Percentiles rank a stretch among this genome's conserved stretches.
These are phyloP conservation scores for Silene conica DNA, from an alignment of 148 eudicot species.

Conservation along the genomic window DNA sequence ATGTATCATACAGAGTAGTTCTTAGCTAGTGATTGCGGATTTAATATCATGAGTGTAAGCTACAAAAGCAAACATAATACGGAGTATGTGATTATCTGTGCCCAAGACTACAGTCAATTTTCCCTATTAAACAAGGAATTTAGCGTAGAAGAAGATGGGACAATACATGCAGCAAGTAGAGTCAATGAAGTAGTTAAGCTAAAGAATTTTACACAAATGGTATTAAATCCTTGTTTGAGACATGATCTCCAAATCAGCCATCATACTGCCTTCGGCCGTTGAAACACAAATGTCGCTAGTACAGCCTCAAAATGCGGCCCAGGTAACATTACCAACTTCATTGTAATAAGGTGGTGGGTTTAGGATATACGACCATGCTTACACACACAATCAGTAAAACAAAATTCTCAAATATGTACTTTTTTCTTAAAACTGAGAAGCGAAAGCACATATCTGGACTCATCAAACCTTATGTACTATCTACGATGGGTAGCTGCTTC, in stretches of 20 bases:
- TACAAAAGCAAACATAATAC: neutral
- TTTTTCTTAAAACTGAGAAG: neutral
- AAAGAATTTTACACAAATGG: neutral
- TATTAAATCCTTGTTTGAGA: no score
- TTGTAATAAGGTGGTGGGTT: neutral
- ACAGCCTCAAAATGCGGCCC: neutral
- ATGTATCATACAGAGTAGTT: neutral
- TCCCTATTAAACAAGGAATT: neutral
- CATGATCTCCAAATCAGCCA: no score
- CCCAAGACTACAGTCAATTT: neutral
- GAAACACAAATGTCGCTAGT: neutral
- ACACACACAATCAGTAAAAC: neutral
- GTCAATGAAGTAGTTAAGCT: neutral
- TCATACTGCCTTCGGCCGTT: neutral
- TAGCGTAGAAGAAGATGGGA: neutral
- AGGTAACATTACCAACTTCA: neutral
- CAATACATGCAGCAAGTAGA: neutral
- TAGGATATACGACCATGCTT: neutral
- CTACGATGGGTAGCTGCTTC: neutral
- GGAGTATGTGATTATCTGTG: neutral
- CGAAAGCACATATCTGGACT: neutral
- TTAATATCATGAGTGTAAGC: neutral
- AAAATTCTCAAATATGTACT: neutral
- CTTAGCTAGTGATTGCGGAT: neutral
- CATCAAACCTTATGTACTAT: neutral